Evolutionary conservation across 306 rosid genomes (phyloP), one percentile per base, ranked within the genome.

Genomic region (Glycine latifolia): DNA sequence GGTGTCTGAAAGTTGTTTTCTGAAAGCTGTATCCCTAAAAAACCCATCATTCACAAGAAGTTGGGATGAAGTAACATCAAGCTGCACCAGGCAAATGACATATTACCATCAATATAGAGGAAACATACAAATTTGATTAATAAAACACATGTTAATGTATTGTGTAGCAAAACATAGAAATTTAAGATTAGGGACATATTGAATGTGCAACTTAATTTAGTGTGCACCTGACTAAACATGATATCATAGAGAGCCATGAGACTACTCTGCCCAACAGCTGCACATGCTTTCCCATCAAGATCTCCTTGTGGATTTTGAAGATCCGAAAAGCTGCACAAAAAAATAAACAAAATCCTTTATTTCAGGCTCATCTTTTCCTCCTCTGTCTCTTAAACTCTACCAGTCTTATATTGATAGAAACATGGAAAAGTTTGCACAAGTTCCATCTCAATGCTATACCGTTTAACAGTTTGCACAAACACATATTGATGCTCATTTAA

Each of bases 191-290:
- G 2, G 14, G 13, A 20, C 71, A 69, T 76, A 26, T 26, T 26
- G 31, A 26, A 26, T 26, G 31, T 26, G 31, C 31, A 26, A 26
- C 31, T 26, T 26, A 47, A 26, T 49, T 44, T 41, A 52, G 35
- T 50, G 43, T 61, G 39, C 17, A 92, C 98, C 96, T 94, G 97
- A 81, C 96, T 91, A 78, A 94, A 94, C 95, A 92, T 88, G 33
- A 94, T 82, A 84, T 94, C 98, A 84, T 94, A 94, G 47, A 94
- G 96, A 80, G 98, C 98, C 98, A 94, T 94, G 77, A 94, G 98
- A 79, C 98, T 91, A 66, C 96, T 91, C 89, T 94, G 97, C 60
- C 97, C 97, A 58, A 94, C 98, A 31, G 96, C 92, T 35, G 98
- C 98, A 83, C 97, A 94, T 44, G 98, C 93, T 81, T 94, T 94